phyloP scores from a whole-genome alignment of 73 alveolate species.

The Tetrahymena elliotti region DNA sequence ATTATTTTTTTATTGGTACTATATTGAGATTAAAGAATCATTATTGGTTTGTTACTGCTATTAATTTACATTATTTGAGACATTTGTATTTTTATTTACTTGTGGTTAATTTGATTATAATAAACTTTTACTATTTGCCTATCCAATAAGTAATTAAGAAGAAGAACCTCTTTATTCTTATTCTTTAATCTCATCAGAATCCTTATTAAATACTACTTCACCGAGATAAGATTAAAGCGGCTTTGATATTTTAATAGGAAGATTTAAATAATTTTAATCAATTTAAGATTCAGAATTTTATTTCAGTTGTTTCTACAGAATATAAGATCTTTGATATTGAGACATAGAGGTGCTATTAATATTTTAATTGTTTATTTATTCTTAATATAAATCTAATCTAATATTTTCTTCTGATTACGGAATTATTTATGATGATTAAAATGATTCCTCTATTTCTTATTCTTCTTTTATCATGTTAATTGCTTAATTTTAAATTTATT shows the following conservation, averaged over 20 bases:
- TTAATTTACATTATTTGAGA: too few relatives aligned
- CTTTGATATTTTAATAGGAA: background rate
- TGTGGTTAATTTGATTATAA: background rate
- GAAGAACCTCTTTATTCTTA: too few relatives aligned
- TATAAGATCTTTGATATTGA: background rate
- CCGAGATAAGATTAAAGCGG: background rate
- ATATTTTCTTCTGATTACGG: background rate
- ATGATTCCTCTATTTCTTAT: background rate
- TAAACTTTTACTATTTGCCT: too few relatives aligned
- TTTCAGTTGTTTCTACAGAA: too few relatives aligned
- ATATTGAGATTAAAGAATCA: background rate
- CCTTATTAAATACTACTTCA: too few relatives aligned
- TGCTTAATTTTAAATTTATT: background rate
- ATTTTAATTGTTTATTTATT: background rate
- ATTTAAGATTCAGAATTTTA: background rate
- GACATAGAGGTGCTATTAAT: background rate
- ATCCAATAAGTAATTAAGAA: too few relatives aligned
- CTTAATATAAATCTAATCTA: background rate
- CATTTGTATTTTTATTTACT: too few relatives aligned
- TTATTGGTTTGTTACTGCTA: too few relatives aligned
- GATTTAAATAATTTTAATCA: background rate
- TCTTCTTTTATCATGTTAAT: background rate
- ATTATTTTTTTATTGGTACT: background rate
- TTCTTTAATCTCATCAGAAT: too few relatives aligned
- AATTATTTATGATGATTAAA: background rate